Percentiles rank a stretch among this genome's conserved stretches.
phyloP scores from a whole-genome alignment of 2,329 filamentous ascomycete species.

The Thielaviopsis cerberus region DNA sequence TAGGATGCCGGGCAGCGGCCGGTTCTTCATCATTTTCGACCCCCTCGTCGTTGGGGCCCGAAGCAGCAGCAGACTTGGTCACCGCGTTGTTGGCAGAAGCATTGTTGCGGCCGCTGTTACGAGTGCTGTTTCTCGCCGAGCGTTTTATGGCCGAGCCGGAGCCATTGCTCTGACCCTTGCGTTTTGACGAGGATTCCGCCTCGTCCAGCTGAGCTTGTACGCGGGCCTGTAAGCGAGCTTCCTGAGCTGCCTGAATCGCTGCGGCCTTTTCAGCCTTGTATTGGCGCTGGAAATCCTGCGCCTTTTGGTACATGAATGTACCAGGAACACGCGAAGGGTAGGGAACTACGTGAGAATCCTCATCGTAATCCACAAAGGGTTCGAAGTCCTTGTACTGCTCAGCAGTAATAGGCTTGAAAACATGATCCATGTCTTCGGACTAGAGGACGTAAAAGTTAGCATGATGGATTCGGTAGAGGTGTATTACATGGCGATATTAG shows the following conservation, averaged over 20 bases:
- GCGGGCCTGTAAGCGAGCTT: slow-evolving; percentile 11
- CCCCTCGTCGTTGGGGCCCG: slow-evolving; percentile 5
- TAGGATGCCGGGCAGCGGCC: slow-evolving; percentile 12
- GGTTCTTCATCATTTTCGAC: slow-evolving; percentile 13
- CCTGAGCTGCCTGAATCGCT: slow-evolving; percentile 10
- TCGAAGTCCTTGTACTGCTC: slow-evolving; percentile 27
- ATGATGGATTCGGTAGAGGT: not conserved
- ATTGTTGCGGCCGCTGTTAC: slow-evolving; percentile 5
- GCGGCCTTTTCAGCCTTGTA: slow-evolving; percentile 21
- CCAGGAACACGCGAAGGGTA: slow-evolving; percentile 26
- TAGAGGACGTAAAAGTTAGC: slow-evolving; percentile 14
- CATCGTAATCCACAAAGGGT: slow-evolving; percentile 22
- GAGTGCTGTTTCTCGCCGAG: slow-evolving; percentile 13
- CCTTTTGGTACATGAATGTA: slow-evolving; percentile 24
- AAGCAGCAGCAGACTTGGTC: slow-evolving; percentile 7
- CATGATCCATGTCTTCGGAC: slow-evolving; percentile 26
- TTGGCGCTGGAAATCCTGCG: slow-evolving; percentile 17
- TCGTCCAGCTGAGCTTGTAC: slow-evolving; percentile 5
- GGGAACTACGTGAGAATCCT: slow-evolving; percentile 25
- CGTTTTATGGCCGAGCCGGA: not conserved
- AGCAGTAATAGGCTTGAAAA: slow-evolving; percentile 27
- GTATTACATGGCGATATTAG: slow-evolving; percentile 5
- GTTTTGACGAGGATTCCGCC: slow-evolving; percentile 4
- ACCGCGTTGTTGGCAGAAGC: slow-evolving; percentile 17
- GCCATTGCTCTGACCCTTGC: slow-evolving; percentile 7